These are phyloP conservation scores for Boletus fagicola DNA, from an alignment of 768 basidiomycete species.

Conservation along the genomic window DNA sequence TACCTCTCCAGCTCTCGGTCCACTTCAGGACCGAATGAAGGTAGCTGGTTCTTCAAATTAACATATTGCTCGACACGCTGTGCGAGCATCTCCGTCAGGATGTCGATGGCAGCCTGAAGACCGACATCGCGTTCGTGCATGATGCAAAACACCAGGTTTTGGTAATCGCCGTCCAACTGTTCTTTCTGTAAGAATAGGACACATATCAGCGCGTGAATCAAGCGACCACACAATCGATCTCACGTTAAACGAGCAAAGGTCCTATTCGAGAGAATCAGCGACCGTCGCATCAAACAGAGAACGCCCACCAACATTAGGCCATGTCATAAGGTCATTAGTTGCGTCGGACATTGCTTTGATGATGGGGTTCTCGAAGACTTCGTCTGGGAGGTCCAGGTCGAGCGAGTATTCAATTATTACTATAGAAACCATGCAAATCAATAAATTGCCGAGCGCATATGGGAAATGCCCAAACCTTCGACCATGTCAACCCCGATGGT, in stretches of 20 bases:
- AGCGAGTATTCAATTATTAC: constrained; percentile 39
- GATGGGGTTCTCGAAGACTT: constrained; percentile 36
- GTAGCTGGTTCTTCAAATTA: constrained; percentile 31
- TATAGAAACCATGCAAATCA: constrained; percentile 12
- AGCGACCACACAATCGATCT: constrained; percentile 12
- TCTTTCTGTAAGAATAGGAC: constrained; percentile 32
- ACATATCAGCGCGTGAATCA: constrained; percentile 11
- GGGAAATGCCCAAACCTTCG: constrained; percentile 30
- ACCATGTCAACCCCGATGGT: constrained; percentile 40
- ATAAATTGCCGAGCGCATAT: background rate
- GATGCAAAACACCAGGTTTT: constrained; percentile 40
- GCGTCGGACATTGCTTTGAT: constrained; percentile 39
- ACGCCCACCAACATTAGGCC: constrained; percentile 37
- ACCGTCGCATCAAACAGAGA: background rate
- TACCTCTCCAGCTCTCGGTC: constrained; percentile 37
- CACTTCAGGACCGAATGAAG: constrained; percentile 36
- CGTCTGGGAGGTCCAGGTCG: constrained; percentile 37
- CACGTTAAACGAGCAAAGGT: constrained; percentile 31
- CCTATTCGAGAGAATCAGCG: constrained; percentile 23
- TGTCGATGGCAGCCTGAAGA: constrained; percentile 35
- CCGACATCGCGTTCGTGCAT: constrained; percentile 36
- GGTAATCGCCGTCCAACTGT: constrained; percentile 40
- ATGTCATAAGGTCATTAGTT: constrained; percentile 41
- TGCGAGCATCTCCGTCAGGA: constrained; percentile 38
- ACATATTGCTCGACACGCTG: constrained; percentile 36